Evolutionary conservation across 2,329 filamentous ascomycete genomes (phyloP).

Genomic region (Beauveria brongniartii): DNA sequence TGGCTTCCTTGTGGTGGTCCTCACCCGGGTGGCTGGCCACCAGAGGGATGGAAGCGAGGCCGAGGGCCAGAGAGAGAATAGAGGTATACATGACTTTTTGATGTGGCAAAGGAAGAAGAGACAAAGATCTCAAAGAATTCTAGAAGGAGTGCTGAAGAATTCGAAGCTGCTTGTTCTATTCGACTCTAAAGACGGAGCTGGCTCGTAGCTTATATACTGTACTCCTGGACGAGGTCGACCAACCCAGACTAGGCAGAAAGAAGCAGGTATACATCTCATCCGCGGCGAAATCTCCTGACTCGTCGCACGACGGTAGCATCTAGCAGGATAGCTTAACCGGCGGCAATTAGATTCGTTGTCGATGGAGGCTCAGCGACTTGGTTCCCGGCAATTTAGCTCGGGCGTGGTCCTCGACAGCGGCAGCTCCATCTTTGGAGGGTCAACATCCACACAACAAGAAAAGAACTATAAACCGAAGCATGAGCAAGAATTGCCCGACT

Average conservation of each 20-base stretch:
- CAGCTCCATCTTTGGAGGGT: not conserved
- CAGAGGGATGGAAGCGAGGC: conserved; percentile 12
- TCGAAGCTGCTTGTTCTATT: too few species aligned
- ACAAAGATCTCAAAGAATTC: too few species aligned
- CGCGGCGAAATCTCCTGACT: not conserved
- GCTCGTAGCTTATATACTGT: too few species aligned
- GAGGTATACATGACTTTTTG: not conserved
- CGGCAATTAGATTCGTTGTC: not conserved
- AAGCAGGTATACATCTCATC: too few species aligned
- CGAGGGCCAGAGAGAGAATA: not conserved
- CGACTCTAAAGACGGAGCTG: too few species aligned
- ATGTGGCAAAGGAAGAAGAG: too few species aligned
- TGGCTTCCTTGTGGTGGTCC: conserved; percentile 34
- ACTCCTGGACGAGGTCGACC: too few species aligned
- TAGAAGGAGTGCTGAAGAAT: too few species aligned
- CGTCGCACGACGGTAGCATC: not conserved
- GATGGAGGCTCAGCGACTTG: not conserved
- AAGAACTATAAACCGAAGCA: not conserved
- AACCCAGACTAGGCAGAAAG: too few species aligned
- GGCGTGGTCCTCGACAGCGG: not conserved
- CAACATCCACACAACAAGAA: not conserved
- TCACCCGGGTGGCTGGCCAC: conserved; percentile 35
- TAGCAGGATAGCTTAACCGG: not conserved
- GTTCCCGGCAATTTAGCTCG: not conserved
- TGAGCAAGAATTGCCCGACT: not conserved